phyloP scores from a whole-genome alignment of 805 yeast species.

The Suhomyces sp. region DNA sequence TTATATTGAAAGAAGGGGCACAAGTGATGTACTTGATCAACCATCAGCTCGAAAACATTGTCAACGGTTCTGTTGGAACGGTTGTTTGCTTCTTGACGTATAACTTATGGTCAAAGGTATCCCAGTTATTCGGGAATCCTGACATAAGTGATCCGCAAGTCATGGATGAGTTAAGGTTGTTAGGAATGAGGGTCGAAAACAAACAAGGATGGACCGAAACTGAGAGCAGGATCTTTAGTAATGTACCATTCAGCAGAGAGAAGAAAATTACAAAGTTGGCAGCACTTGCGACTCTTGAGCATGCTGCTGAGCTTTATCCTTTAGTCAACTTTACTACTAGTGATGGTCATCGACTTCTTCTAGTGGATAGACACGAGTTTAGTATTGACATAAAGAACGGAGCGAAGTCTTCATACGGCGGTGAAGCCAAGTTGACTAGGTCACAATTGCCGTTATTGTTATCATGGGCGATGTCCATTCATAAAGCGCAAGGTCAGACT shows the following conservation, averaged over 20 bases:
- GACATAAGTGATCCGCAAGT: slow-evolving; percentile 18
- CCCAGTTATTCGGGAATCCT: slow-evolving; percentile 21
- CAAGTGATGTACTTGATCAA: slow-evolving; percentile 95
- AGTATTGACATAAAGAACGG: slow-evolving; percentile 23
- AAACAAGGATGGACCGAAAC: slow-evolving; percentile 15
- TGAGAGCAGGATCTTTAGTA: slow-evolving; percentile 18
- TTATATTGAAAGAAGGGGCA: slow-evolving; percentile 76
- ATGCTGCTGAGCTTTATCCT: slow-evolving; percentile 33
- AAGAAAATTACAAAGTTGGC: slow-evolving; percentile 21
- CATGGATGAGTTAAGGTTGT: slow-evolving; percentile 22
- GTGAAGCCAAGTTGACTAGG: slow-evolving; percentile 37
- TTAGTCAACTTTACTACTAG: slow-evolving; percentile 45
- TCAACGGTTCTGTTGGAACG: slow-evolving; percentile 88
- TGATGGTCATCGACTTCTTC: slow-evolving; percentile 28
- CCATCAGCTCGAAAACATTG: slow-evolving; percentile 65
- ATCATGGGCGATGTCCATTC: slow-evolving; percentile 84
- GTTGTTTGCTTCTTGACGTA: slow-evolving; percentile 54
- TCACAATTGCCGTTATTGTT: slow-evolving; percentile 66
- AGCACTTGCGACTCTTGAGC: slow-evolving; percentile 22
- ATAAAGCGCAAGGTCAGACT: slow-evolving; percentile 85
- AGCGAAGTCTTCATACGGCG: slow-evolving; percentile 4
- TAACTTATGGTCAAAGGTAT: slow-evolving; percentile 22
- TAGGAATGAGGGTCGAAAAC: slow-evolving; percentile 24
- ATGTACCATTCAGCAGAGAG: slow-evolving; percentile 29
- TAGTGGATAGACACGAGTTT: slow-evolving; percentile 41